Base-by-base conservation (phyloP, 2,329 filamentous ascomycete species). In the Calonectria pauciramosa region DNA sequence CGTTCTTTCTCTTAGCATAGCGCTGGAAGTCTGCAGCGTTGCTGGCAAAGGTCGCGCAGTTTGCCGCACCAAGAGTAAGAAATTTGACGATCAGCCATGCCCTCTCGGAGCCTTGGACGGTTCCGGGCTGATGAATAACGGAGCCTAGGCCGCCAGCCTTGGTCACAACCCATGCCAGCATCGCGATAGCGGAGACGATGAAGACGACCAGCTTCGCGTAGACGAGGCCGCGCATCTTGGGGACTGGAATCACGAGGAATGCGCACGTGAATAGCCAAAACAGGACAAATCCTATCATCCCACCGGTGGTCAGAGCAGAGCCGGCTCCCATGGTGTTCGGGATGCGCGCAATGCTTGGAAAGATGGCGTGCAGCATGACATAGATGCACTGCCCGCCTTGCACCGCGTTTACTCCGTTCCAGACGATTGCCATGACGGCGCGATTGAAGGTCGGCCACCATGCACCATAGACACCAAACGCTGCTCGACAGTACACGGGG, bases 371-470 rank as follows among this genome's bases (percentile, higher is more conserved):
- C 3, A 88, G 80, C 78, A 87, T 85, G 16, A 77, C 79, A 14
- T 83, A 82, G 66, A 82, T 73, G 52, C 82, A 82, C 72, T 82
- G 78, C 0, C 80, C 84, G 5, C 85, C 85, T 60, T 85, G 83
- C 0, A 84, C 83, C 0, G 80, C 79, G 56, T 86, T 87, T 2
- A 87, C 85, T 2, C 86, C 86, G 59, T 86, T 86, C 86, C 86
- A 88, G 6, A 88, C 86, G 67, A 87, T 85, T 2, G 86, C 82
- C 85, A 88, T 87, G 18, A 86, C 84, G 9, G 86, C 87, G 23
- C 87, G 82, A 72, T 86, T 86, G 70, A 86, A 84, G 7, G 82
- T 83, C 2, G 87, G 87, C 86, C 87, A 89, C 78, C 84, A 84
- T 0, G 86, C 86, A 30, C 87, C 87, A 73, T 84, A 88, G 1